A percentile compares a stretch with the other conserved stretches of the same genome.
phyloP scores from a whole-genome alignment of 768 basidiomycete species.

The Collybia mongolica region DNA sequence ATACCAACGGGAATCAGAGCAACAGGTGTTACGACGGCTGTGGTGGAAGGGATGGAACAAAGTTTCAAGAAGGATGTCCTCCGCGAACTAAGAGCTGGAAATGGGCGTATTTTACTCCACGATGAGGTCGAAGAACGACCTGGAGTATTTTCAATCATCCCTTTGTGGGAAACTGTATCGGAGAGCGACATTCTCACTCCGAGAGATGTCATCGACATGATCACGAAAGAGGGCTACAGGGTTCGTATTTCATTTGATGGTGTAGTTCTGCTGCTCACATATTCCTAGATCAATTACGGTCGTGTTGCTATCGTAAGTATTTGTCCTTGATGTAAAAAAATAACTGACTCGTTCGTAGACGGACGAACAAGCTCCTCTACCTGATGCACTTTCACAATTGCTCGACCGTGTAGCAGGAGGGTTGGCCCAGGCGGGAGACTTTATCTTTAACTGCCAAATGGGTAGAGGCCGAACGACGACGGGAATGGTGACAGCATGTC shows the following conservation, averaged over 20 bases:
- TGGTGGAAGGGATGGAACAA: slow-evolving; percentile 91
- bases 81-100: slow-evolving; percentile 66
- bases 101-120: slow-evolving; percentile 85
- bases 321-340: background rate
- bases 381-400: slow-evolving; percentile 78
- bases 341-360: slow-evolving; percentile 51
- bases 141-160: slow-evolving; percentile 86
- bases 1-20: slow-evolving; percentile 48
- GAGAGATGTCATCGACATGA: slow-evolving; percentile 74
- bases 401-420: slow-evolving; percentile 68
- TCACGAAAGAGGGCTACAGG: slow-evolving; percentile 74
- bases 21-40: slow-evolving; percentile 87
- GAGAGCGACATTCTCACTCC: slow-evolving; percentile 88
- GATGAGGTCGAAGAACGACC: slow-evolving; percentile 95
- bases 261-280: background rate
- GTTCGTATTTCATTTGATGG: slow-evolving; percentile 33
- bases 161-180: slow-evolving; percentile 88
- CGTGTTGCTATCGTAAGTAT: slow-evolving; percentile 84
- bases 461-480: slow-evolving; percentile 90
- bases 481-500: slow-evolving; percentile 88
- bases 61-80: slow-evolving; percentile 87
- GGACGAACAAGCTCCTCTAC: slow-evolving; percentile 95
- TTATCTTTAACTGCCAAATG: slow-evolving; percentile 98
- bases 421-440: slow-evolving; percentile 63
- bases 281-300: slow-evolving; percentile 71